phyloP scores from a whole-genome alignment of 1,139 yeast genomes.

The Arxiozyma bovina region DNA sequence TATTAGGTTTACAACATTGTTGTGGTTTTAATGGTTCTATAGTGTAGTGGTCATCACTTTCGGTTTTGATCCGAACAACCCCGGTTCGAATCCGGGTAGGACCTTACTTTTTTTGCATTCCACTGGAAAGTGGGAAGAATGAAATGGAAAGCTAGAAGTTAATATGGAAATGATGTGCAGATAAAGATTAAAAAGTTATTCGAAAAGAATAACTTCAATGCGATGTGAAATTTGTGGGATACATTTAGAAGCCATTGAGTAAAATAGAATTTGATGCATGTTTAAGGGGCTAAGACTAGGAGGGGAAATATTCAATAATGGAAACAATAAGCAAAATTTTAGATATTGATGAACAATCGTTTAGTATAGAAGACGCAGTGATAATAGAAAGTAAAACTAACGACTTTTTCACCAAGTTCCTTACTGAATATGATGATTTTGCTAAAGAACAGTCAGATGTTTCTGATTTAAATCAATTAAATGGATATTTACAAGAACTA shows the following conservation, averaged over 20 bases:
- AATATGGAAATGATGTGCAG: neutral
- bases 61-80: constrained; percentile 77
- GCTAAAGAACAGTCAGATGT: neutral
- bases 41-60: constrained; percentile 62
- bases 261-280: too few species aligned
- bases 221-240: neutral
- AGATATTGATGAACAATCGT: neutral
- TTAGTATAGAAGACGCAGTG: neutral
- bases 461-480: constrained; percentile 5
- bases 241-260: neutral
- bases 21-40: too few species aligned
- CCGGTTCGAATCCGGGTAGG: constrained; percentile 96
- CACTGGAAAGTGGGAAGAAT: too few species aligned
- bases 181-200: neutral
- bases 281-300: too few species aligned
- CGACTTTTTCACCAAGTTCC: constrained; percentile 5
- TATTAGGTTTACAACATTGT: too few species aligned
- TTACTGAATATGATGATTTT: constrained; percentile 3
- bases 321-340: neutral
- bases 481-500: constrained; percentile 14
- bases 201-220: too few species aligned
- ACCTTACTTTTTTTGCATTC: constrained; percentile 39
- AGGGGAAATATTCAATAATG: neutral
- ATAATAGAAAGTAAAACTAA: neutral
- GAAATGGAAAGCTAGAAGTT: too few species aligned